Conservation (phyloP, 2,329 filamentous ascomycete species). For the Ophiosphaerella korrae region DNA sequence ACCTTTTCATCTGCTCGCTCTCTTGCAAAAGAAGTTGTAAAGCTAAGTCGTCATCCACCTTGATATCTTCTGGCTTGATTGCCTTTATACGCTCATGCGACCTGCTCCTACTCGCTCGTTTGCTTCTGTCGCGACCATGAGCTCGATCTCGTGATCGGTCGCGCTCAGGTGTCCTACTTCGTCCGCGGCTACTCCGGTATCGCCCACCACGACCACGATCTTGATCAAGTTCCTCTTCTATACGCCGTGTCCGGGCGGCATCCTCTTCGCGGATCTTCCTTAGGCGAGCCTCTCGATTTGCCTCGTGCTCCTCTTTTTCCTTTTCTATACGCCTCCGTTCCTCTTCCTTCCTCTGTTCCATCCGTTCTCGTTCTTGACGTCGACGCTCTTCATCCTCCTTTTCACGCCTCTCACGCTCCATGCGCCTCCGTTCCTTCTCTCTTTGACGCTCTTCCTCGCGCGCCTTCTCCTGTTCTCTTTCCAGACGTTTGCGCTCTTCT, state of each 20-base stretch:
- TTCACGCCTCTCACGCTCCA: constrained; percentile 38
- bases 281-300: constrained; percentile 52
- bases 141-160: constrained; percentile 27
- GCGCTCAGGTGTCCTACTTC: constrained; percentile 32
- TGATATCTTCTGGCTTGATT: constrained; percentile 42
- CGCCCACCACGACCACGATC: constrained; percentile 54
- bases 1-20: constrained; percentile 46
- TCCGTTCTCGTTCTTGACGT: constrained; percentile 34
- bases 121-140: constrained; percentile 29
- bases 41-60: constrained; percentile 46
- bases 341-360: constrained; percentile 55
- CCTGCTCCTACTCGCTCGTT: constrained; percentile 25
- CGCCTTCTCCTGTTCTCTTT: constrained; percentile 53
- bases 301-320: constrained; percentile 48
- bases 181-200: constrained; percentile 34
- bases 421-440: constrained; percentile 50
- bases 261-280: constrained; percentile 44
- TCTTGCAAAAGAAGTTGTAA: constrained; percentile 43
- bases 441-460: constrained; percentile 54
- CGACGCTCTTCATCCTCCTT: constrained; percentile 39
- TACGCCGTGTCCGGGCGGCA: constrained; percentile 39
- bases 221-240: constrained; percentile 58
- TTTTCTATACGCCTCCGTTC: constrained; percentile 55
- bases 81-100: constrained; percentile 30
- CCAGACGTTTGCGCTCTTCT: constrained; percentile 59